phyloP scores from a whole-genome alignment of 2,329 filamentous ascomycete genomes.

The Aspergillus sp. region DNA sequence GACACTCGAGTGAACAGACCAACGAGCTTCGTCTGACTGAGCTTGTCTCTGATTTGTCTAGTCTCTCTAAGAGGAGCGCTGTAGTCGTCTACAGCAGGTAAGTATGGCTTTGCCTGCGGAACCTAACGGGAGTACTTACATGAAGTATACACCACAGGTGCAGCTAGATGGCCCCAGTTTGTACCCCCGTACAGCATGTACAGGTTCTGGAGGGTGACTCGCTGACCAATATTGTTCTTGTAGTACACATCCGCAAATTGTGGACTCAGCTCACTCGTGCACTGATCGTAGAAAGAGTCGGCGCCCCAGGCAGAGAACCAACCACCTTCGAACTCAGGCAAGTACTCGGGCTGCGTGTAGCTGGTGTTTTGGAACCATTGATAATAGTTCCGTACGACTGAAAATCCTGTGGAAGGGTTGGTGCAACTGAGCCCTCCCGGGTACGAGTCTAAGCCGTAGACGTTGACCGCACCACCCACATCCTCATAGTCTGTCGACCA shows the following conservation, averaged over 20 bases:
- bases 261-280: conserved; percentile 47
- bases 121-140: conserved; percentile 15
- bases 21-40: conserved; percentile 58
- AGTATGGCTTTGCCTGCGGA: background rate
- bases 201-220: conserved; percentile 51
- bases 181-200: conserved; percentile 60
- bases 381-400: conserved; percentile 55
- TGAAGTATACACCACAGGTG: conserved; percentile 52
- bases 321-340: conserved; percentile 58
- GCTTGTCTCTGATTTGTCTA: conserved; percentile 54
- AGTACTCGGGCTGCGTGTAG: conserved; percentile 54
- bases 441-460: conserved; percentile 38
- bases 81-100: conserved; percentile 38
- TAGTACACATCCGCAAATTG: conserved; percentile 59
- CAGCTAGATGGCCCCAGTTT: conserved; percentile 56
- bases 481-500: conserved; percentile 60
- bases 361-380: conserved; percentile 61
- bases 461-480: conserved; percentile 56
- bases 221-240: conserved; percentile 57
- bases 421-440: conserved; percentile 51
- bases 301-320: conserved; percentile 58
- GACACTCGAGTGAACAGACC: conserved; percentile 57
- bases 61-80: conserved; percentile 57
- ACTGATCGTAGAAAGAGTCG: conserved; percentile 53
- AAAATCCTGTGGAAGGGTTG: conserved; percentile 53